phyloP scores from a whole-genome alignment of 148 eudicot genomes.

The Amaranthus palmeri region DNA sequence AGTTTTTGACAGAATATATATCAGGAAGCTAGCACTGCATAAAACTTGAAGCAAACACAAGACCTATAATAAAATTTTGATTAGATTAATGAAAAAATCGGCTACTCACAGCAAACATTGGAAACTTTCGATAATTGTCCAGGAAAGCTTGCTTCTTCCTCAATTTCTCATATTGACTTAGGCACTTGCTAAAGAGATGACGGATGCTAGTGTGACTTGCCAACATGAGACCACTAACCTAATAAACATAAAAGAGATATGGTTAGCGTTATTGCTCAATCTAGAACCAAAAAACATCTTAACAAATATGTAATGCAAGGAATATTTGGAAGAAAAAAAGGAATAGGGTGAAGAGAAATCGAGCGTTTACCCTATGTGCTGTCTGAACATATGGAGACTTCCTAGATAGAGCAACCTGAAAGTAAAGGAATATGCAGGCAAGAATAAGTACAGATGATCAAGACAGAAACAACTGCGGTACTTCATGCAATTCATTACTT shows the following conservation, averaged over 20 bases:
- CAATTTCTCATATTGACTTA: slow-evolving; percentile 87
- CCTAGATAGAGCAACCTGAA: slow-evolving; percentile 93
- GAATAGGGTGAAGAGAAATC: neutral
- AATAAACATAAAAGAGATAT: slow-evolving; percentile 11
- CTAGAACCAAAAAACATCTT: neutral
- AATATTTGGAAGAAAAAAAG: neutral
- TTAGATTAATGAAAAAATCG: neutral
- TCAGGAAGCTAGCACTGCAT: neutral
- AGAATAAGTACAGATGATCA: slow-evolving; percentile 17
- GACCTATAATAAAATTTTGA: neutral
- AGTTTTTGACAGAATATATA: neutral
- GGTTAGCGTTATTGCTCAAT: neutral
- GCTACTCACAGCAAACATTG: slow-evolving; percentile 90
- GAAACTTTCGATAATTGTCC: slow-evolving; percentile 90
- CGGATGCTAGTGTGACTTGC: slow-evolving; percentile 97
- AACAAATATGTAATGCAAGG: neutral
- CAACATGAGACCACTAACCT: slow-evolving; percentile 98
- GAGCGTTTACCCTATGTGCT: slow-evolving; percentile 71
- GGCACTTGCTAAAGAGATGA: slow-evolving; percentile 80
- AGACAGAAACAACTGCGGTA: neutral
- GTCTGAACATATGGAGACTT: slow-evolving; percentile 98
- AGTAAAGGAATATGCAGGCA: neutral
- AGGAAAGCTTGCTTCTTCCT: slow-evolving; percentile 97
- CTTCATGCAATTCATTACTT: neutral
- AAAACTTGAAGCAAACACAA: neutral